A percentile compares a stretch with the other conserved stretches of the same genome.
Evolutionary conservation across 768 basidiomycete species (phyloP).

Genomic region (Leccinum ochraceum): DNA sequence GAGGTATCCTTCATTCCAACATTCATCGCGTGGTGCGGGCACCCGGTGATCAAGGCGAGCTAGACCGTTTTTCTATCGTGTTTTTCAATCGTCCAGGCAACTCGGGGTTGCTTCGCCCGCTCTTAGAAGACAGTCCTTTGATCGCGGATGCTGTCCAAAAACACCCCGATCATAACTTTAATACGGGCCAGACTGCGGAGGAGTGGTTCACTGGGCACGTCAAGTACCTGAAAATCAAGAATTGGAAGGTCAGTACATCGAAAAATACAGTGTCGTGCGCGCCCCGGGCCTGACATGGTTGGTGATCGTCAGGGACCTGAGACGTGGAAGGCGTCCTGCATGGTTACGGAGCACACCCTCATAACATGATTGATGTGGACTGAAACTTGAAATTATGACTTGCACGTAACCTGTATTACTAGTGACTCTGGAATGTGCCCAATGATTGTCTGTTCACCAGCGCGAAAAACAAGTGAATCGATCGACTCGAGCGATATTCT

Average conservation of each 20-base stretch:
- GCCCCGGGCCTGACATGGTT: background rate
- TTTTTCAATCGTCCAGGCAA: background rate
- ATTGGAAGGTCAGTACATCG: background rate
- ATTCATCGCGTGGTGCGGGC: background rate
- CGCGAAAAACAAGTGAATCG: too few relatives aligned
- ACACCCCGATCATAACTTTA: background rate
- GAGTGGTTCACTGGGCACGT: background rate
- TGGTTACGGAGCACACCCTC: slow-evolving; percentile 31
- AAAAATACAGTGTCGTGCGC: background rate
- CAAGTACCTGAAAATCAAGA: background rate
- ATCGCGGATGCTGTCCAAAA: background rate
- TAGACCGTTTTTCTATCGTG: background rate
- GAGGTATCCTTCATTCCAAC: background rate
- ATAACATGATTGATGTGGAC: background rate
- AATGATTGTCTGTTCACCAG: too few relatives aligned
- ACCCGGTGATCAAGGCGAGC: background rate
- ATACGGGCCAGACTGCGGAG: background rate
- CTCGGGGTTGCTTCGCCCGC: background rate
- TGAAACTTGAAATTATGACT: background rate
- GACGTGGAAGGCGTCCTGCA: slow-evolving; percentile 28
- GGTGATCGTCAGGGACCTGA: slow-evolving; percentile 27
- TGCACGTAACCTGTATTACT: background rate
- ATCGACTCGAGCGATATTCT: too few relatives aligned
- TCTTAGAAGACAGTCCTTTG: background rate
- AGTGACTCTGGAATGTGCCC: background rate